Evolutionary conservation across 1,284 basidiomycete genomes (phyloP), one percentile per base, ranked within the genome.

Genomic region (Trametes pubescens): DNA sequence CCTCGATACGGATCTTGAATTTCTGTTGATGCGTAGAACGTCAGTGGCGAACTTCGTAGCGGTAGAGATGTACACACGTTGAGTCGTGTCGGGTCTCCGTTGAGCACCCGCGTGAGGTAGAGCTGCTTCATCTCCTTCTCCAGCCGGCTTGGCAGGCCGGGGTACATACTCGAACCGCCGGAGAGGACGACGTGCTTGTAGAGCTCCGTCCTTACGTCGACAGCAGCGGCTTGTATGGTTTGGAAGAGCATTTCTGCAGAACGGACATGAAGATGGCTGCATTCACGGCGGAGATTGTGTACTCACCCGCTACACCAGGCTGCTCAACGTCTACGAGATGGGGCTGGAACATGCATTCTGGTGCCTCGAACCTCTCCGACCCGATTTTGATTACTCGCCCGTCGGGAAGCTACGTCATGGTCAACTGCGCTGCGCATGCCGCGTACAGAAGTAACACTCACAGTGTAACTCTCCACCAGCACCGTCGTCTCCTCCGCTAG

Each of bases 51-150:
- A 22, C 40, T 10, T n/a, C 21, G 16, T 13, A 47, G 18, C 21
- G 13, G 4, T 4, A 6, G 7, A 29, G 4, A 13, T 9, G 4
- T 7, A 87, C 93, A 62, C 71, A 97, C 95, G 77, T 93, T 96
- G 71, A 99, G 78, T 57, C 98, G 85, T 37, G 88, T 80, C 0
- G 94, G 90, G 75, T 99, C 92, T n/a, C 92, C 90, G 58, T 86
- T 84, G 53, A 99, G 84, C 14, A 99, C 95, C 21, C 91, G 86
- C 7, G 94, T 94, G 65, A 99, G 86, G 79, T 99, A 97, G 46
- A 99, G 84, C 79, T 99, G 97, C 81, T 99, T 99, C 94, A 99
- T 96, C 82, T 99, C 98, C 82, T 99, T 99, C 80, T 99, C 98
- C 51, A 99, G 83, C 48, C 97, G 88, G 76, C 92, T 95, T 6